These are phyloP conservation scores for Talinum fruticosum DNA, from an alignment of 148 eudicot genomes.

Conservation along the genomic window DNA sequence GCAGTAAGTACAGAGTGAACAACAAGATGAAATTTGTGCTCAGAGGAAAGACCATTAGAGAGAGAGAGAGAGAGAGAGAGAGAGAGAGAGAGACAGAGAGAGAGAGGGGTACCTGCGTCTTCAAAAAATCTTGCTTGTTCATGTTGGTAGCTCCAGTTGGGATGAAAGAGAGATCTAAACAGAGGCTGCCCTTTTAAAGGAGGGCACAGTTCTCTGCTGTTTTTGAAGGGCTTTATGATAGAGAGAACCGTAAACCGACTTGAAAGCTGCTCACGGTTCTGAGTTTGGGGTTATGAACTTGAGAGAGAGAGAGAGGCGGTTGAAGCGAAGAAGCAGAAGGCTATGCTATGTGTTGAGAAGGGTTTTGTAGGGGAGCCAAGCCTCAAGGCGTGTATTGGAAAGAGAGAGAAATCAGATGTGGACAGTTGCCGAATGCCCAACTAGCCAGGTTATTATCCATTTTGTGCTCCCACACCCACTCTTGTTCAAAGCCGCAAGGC, in stretches of 20 bases:
- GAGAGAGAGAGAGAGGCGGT: slow-evolving; percentile 11
- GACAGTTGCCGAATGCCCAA: slow-evolving; percentile 17
- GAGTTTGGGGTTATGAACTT: neutral
- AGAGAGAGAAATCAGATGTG: slow-evolving; percentile 9
- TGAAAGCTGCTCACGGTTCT: slow-evolving; percentile 7
- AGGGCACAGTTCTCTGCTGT: neutral
- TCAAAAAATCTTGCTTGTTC: slow-evolving; percentile 31
- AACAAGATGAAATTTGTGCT: neutral
- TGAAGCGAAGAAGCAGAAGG: slow-evolving; percentile 4
- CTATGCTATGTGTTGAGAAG: neutral
- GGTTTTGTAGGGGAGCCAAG: slow-evolving; percentile 11
- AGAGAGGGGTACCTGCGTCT: slow-evolving; percentile 23
- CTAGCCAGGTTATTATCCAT: neutral
- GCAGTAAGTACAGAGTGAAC: neutral
- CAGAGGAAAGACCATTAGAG: neutral
- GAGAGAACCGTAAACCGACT: neutral
- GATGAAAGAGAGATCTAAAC: neutral
- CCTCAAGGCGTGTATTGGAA: neutral
- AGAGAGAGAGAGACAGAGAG: neutral
- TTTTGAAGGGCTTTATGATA: neutral
- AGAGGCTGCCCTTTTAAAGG: neutral
- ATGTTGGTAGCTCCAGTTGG: neutral
- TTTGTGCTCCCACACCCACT: neutral
- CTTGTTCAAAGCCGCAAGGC: slow-evolving; percentile 12
- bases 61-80: neutral